Base-by-base conservation (phyloP, 2,329 filamentous ascomycete genomes). In the Aureobasidium vineae region DNA sequence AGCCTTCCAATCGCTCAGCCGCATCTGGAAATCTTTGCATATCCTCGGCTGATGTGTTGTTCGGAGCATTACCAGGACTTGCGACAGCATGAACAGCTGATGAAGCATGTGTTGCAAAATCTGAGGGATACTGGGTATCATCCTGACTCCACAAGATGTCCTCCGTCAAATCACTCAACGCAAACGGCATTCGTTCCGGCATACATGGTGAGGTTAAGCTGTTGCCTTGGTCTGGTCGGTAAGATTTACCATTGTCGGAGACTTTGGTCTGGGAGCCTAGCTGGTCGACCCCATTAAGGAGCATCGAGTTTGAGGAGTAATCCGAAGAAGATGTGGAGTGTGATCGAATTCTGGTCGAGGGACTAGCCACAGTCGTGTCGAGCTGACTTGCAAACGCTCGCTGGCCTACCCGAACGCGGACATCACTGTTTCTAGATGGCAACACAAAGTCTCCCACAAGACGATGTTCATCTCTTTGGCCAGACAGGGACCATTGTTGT, bases 351-450 rank as follows among this genome's bases (percentile, higher is more conserved):
- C 26, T 64, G 49, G 49, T 49, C 23, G 61, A 64, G 7, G 61
- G 61, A 43, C 41, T 64, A 23, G 61, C 61, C 33, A 45, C 49
- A 6, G 61, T 64, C 7, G 49, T 64, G 19, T 71, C 70, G 7
- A 70, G 72, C 53, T 73, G 73, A 43, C 67, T 75, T 7, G 68
- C 71, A 16, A 75, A 70, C 26, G 75, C 75, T 63, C 72, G 72
- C 2, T 70, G 73, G 28, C 75, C 75, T 38, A 76, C 70, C 63
- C 70, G 74, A 67, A 77, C 69, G 11, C 70, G 54, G 10, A 75
- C 70, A 11, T 72, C 69, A 10, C 72, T 52, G 16, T 41, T 28
- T 16, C 66, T 31, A 33, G n/a, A 23, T 63, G 61, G 47, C n/a
- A 54, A 23, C 19, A 43, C 38, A 28, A 50, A 50, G 11, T 40